Evolutionary conservation across 73 alveolate genomes (phyloP), one percentile per base, ranked within the genome.

Genomic region (Paraurostyla sp.): DNA sequence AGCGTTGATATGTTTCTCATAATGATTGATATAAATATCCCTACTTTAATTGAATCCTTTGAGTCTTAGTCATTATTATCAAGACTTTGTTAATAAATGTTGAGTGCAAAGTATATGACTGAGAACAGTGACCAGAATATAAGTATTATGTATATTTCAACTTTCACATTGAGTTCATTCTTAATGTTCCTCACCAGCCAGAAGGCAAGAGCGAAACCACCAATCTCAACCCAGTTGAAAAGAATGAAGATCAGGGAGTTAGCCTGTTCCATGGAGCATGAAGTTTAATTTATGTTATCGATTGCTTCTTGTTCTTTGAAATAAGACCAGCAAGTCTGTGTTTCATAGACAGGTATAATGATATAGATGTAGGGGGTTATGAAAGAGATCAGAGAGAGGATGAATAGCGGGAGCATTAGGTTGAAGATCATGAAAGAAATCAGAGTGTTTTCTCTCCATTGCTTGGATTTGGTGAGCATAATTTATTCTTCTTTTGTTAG

Each of bases 101-200:
- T 41, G 54, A 69, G 7, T 3, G 84, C 29, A 40, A 69, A 69
- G 36, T 69, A 69, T 4, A 69, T 15, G 4, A 69, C 27, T 13
- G 84, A 69, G 41, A 69, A 69, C 23, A 69, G 18, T 43, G 65
- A n/a, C 84, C 84, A 69, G 41, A 69, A 43, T 69, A 69, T 36
- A 7, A 69, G 59, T 22, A 69, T 23, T 3, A 69, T 7, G 22
- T 69, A 22, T 3, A 69, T 3, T 32, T 69, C 84, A 11, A 38
- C 23, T 41, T 69, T 69, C 20, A 69, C 41, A 69, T 69, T 69
- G 4, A 69, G 63, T 25, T 69, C 84, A 69, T 69, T 69, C 63
- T 69, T 69, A 3, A 69, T 69, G 38, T 69, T 69, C 16, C 84
- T 33, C 9, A 69, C 41, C 69, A 69, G 29, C 84, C 84, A 69